Evolutionary conservation across 2,329 filamentous ascomycete genomes (phyloP).

Genomic region (Tricladium varicosporioides): DNA sequence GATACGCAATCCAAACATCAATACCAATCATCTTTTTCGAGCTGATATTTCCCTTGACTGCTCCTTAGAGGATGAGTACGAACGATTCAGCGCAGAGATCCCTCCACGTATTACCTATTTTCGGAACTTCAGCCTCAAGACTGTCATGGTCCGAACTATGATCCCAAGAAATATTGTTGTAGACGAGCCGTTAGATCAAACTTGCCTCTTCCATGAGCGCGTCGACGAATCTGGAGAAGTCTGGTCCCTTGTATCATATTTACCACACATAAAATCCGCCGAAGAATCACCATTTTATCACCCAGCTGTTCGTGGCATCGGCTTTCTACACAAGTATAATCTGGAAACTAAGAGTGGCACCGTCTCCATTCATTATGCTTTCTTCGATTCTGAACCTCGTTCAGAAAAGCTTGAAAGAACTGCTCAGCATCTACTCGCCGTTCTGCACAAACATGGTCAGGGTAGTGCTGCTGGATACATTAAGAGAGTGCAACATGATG

Average conservation of each 20-base stretch:
- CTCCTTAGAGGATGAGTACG: slow-evolving; percentile 31
- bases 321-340: slow-evolving; percentile 70
- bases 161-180: slow-evolving; percentile 79
- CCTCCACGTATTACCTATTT: slow-evolving; percentile 45
- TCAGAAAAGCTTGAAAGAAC: slow-evolving; percentile 59
- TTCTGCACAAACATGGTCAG: slow-evolving; percentile 71
- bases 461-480: slow-evolving; percentile 65
- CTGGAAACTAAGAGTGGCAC: slow-evolving; percentile 41
- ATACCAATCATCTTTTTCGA: slow-evolving; percentile 73
- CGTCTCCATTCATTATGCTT: slow-evolving; percentile 60
- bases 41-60: slow-evolving; percentile 69
- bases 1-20: slow-evolving; percentile 76
- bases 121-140: slow-evolving; percentile 46
- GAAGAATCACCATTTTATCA: slow-evolving; percentile 84
- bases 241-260: slow-evolving; percentile 67
- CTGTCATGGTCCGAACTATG: slow-evolving; percentile 71
- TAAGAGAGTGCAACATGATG: slow-evolving; percentile 82
- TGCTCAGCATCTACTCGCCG: slow-evolving; percentile 64
- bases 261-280: slow-evolving; percentile 64
- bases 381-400: slow-evolving; percentile 41
- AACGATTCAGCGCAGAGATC: slow-evolving; percentile 32
- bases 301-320: slow-evolving; percentile 70
- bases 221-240: slow-evolving; percentile 28
- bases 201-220: slow-evolving; percentile 67
- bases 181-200: slow-evolving; percentile 76